A percentile compares a stretch with the other conserved stretches of the same genome.
phyloP scores from a whole-genome alignment of 2,329 filamentous ascomycete species.

The Colletotrichum chlorophyti region DNA sequence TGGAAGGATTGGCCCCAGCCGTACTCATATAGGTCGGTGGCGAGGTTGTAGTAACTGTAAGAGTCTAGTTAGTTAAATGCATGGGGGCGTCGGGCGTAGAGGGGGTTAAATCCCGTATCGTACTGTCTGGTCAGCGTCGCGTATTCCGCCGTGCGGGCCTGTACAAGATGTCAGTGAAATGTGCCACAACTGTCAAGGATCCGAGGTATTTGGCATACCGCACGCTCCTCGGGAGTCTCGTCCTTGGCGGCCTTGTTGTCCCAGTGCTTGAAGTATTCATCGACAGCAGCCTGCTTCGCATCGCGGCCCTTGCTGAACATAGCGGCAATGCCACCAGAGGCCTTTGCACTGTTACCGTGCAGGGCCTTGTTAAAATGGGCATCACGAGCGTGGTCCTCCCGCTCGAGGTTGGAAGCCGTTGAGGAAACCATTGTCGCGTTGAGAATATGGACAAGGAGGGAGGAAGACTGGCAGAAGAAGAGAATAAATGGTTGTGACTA shows the following conservation, averaged over 20 bases:
- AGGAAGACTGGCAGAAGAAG: background rate
- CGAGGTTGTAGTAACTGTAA: conserved; percentile 85
- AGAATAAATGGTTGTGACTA: background rate
- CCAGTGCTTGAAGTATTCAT: conserved; percentile 93
- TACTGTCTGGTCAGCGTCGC: conserved; percentile 88
- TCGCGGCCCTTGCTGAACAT: conserved; percentile 79
- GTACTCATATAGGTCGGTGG: conserved; percentile 91
- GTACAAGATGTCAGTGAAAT: conserved; percentile 17
- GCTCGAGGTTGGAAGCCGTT: conserved; percentile 65
- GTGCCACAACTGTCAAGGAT: no score
- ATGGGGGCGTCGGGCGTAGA: background rate
- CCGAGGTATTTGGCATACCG: conserved; percentile 53
- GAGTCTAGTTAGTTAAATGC: background rate
- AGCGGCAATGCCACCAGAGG: conserved; percentile 76
- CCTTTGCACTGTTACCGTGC: conserved; percentile 76
- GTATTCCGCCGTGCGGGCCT: conserved; percentile 82
- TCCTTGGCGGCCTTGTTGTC: conserved; percentile 77
- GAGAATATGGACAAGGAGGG: conserved; percentile 19
- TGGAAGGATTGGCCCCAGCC: conserved; percentile 94
- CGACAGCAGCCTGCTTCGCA: conserved; percentile 77
- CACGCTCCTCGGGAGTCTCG: conserved; percentile 77
- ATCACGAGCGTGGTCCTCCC: conserved; percentile 85
- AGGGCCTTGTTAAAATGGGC: conserved; percentile 89
- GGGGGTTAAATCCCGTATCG: conserved; percentile 38
- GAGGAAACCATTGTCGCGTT: conserved; percentile 53